A percentile compares a stretch with the other conserved stretches of the same genome.
These are phyloP conservation scores for Ophiostoma sp. DNA, from an alignment of 2,329 filamentous ascomycete species.

Conservation along the genomic window DNA sequence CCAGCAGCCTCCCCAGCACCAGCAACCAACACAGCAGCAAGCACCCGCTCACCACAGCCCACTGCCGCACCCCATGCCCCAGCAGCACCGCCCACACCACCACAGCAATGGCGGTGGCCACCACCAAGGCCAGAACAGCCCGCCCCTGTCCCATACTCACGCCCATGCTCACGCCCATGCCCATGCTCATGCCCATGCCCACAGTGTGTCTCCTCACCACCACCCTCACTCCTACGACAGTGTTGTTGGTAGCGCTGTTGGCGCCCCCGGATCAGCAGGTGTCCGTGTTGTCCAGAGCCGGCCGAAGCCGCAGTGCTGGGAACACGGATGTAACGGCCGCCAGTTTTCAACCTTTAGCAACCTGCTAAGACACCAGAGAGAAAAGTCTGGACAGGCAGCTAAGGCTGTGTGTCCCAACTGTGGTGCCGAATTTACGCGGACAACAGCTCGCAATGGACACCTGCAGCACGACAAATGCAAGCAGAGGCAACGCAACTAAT, in stretches of 20 bases:
- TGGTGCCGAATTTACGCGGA: conserved; percentile 87
- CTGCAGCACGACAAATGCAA: conserved; percentile 87
- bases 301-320: conserved; percentile 95
- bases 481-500: conserved; percentile 48
- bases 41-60: conserved; percentile 17
- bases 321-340: conserved; percentile 91
- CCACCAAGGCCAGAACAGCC: conserved; percentile 18
- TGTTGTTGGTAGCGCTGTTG: conserved; percentile 13
- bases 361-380: conserved; percentile 81
- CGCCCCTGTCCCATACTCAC: conserved; percentile 19
- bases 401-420: conserved; percentile 89
- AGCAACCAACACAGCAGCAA: conserved; percentile 16
- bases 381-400: conserved; percentile 85
- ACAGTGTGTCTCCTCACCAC: not conserved
- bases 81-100: conserved; percentile 20
- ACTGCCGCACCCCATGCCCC: conserved; percentile 18
- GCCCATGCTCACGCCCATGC: not conserved
- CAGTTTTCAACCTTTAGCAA: conserved; percentile 98
- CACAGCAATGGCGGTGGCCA: not conserved
- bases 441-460: conserved; percentile 82
- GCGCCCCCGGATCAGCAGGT: conserved; percentile 35
- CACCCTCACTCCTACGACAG: conserved; percentile 18
- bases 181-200: conserved; percentile 13
- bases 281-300: conserved; percentile 69
- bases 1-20: conserved; percentile 21